Evolutionary conservation across 2,329 filamentous ascomycete species (phyloP).

Genomic region (Lojkania enalia): DNA sequence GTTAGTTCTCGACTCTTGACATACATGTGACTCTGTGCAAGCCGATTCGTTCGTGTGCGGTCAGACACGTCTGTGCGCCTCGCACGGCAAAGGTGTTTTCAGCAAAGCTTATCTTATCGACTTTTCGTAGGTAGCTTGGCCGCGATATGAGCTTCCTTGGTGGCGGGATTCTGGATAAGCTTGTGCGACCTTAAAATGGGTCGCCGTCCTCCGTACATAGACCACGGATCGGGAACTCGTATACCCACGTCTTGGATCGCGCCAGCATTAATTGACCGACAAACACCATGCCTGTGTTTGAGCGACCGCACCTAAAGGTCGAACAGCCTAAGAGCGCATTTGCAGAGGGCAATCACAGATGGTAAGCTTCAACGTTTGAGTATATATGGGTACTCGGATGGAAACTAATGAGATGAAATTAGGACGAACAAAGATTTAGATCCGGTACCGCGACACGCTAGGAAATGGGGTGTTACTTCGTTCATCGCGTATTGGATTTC

Average conservation of each 20-base stretch:
- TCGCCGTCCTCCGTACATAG: neutral
- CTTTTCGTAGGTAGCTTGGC: neutral
- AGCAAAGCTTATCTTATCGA: slow-evolving; percentile 14
- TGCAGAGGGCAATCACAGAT: slow-evolving; percentile 45
- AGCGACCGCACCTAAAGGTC: slow-evolving; percentile 48
- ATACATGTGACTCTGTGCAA: no score
- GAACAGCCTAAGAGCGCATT: slow-evolving; percentile 53
- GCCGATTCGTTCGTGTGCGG: no score
- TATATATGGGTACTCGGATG: slow-evolving; percentile 1
- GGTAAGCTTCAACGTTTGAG: slow-evolving; percentile 23
- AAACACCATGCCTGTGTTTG: slow-evolving; percentile 34
- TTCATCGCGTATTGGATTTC: slow-evolving; percentile 58
- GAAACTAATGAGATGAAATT: neutral
- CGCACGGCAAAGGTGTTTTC: neutral
- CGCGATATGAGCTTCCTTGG: neutral
- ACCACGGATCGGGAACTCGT: neutral
- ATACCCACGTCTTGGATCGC: neutral
- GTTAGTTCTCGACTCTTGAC: no score
- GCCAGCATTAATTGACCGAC: neutral
- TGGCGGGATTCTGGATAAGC: slow-evolving; percentile 4
- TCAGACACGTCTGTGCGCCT: no score
- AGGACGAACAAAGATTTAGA: slow-evolving; percentile 56
- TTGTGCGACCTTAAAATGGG: neutral
- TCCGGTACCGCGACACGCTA: slow-evolving; percentile 48
- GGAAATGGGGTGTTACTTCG: slow-evolving; percentile 53